Evolutionary conservation across 768 basidiomycete species (phyloP).

Genomic region (Lactarius deliciosus): DNA sequence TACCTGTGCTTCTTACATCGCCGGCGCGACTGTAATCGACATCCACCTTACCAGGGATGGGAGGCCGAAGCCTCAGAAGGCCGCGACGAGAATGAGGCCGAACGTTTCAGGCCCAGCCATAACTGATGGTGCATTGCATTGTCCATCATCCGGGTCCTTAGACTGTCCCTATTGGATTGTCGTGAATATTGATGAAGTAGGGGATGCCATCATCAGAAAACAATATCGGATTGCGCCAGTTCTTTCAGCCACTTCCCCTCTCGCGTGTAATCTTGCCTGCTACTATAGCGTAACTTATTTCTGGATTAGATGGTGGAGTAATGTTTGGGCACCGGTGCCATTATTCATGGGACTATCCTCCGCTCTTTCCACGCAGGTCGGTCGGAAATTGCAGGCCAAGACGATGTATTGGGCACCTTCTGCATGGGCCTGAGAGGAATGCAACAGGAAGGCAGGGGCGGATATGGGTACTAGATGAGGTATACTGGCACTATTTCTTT

Average conservation of each 20-base stretch:
- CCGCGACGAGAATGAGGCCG: too few species aligned
- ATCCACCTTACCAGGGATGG: too few species aligned
- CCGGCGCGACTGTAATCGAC: too few species aligned
- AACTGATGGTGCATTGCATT: background rate
- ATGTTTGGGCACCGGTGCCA: background rate
- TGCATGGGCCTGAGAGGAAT: background rate
- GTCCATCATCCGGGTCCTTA: too few species aligned
- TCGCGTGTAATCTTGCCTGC: background rate
- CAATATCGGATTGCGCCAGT: too few species aligned
- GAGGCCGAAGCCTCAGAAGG: too few species aligned
- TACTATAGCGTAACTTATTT: background rate
- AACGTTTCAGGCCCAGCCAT: background rate
- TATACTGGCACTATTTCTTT: conserved; percentile 72
- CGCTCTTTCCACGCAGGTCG: background rate
- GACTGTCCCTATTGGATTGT: too few species aligned
- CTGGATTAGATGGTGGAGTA: background rate
- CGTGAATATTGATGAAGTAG: too few species aligned
- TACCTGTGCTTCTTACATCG: too few species aligned
- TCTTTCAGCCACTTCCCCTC: too few species aligned
- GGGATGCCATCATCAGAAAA: too few species aligned
- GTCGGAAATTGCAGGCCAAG: background rate
- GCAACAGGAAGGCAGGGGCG: background rate
- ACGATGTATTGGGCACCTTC: background rate
- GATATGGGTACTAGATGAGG: conserved; percentile 5
- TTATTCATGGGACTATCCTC: background rate